Conservation (phyloP, 2,329 filamentous ascomycete genomes). For the Thyridium curvatum region DNA sequence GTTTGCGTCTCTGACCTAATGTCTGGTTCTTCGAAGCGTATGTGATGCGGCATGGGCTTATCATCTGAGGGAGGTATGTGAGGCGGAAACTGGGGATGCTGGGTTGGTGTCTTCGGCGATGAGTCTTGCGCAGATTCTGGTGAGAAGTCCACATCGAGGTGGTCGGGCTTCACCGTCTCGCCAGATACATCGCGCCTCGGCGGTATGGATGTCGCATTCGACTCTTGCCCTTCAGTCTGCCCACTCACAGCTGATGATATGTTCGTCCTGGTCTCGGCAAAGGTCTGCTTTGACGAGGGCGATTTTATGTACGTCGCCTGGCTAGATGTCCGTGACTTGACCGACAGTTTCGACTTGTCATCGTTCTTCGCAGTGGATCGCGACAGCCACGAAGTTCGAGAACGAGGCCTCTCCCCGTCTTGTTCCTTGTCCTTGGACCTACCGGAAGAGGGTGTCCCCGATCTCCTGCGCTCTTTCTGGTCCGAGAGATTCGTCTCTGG, state of each 20-base stretch:
- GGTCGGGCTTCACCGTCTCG: constrained; percentile 19
- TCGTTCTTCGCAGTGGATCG: constrained; percentile 34
- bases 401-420: constrained; percentile 24
- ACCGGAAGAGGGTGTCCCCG: constrained; percentile 18
- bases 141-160: constrained; percentile 41
- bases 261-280: too few relatives aligned
- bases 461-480: constrained; percentile 27
- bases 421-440: constrained; percentile 23
- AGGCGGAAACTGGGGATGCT: constrained; percentile 43
- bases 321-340: constrained; percentile 50
- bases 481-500: constrained; percentile 56
- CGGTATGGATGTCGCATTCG: constrained; percentile 13
- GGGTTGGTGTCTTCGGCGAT: constrained; percentile 56
- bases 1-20: constrained; percentile 30
- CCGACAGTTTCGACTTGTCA: constrained; percentile 42
- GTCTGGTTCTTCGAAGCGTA: constrained; percentile 28
- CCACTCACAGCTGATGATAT: too few relatives aligned
- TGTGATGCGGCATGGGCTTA: constrained; percentile 23
- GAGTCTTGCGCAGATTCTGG: constrained; percentile 44
- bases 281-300: constrained; percentile 8
- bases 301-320: constrained; percentile 47
- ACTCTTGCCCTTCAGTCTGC: too few relatives aligned
- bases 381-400: constrained; percentile 27
- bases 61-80: constrained; percentile 32
- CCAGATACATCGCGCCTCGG: constrained; percentile 25